A percentile compares a stretch with the other conserved stretches of the same genome.
phyloP scores from a whole-genome alignment of 495 filamentous ascomycete genomes.

The Neurospora hispaniola region DNA sequence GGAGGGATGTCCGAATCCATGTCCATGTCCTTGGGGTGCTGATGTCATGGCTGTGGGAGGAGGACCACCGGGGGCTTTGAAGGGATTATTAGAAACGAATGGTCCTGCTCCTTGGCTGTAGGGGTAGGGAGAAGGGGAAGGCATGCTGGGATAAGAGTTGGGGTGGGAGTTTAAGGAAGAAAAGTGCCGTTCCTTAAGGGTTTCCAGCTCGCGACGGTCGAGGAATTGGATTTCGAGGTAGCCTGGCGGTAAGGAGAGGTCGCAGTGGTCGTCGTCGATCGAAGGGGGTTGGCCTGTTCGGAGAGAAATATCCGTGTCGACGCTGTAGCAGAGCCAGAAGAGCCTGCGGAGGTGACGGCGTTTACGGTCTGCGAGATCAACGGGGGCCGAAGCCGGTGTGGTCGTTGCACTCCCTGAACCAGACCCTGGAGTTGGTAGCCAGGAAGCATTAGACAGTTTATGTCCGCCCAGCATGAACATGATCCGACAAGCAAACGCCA shows the following conservation, averaged over 20 bases:
- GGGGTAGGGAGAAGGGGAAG: background rate
- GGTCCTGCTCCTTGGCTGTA: background rate
- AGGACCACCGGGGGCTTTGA: background rate
- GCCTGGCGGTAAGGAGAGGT: slow-evolving; percentile 37
- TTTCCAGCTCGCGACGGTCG: slow-evolving; percentile 2
- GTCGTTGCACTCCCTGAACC: background rate
- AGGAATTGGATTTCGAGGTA: slow-evolving; percentile 25
- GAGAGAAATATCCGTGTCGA: slow-evolving; percentile 41
- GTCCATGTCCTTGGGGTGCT: slow-evolving; percentile 1
- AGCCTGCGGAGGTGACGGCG: slow-evolving; percentile 33
- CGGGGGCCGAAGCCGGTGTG: slow-evolving; percentile 1
- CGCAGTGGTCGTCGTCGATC: slow-evolving; percentile 43
- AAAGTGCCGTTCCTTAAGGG: background rate
- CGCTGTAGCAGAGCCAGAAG: slow-evolving; percentile 44
- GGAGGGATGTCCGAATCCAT: slow-evolving; percentile 4
- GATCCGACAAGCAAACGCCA: slow-evolving; percentile 32
- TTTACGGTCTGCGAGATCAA: background rate
- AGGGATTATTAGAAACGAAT: background rate
- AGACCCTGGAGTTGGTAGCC: background rate
- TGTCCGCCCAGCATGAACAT: slow-evolving; percentile 41
- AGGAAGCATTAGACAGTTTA: slow-evolving; percentile 9
- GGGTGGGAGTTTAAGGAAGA: background rate
- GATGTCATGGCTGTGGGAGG: slow-evolving; percentile 3
- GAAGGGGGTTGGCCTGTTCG: slow-evolving; percentile 42
- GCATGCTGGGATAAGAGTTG: background rate